Evolutionary conservation across 768 basidiomycete species (phyloP), one percentile per base, ranked within the genome.

Genomic region (Plicaturopsis crispa): DNA sequence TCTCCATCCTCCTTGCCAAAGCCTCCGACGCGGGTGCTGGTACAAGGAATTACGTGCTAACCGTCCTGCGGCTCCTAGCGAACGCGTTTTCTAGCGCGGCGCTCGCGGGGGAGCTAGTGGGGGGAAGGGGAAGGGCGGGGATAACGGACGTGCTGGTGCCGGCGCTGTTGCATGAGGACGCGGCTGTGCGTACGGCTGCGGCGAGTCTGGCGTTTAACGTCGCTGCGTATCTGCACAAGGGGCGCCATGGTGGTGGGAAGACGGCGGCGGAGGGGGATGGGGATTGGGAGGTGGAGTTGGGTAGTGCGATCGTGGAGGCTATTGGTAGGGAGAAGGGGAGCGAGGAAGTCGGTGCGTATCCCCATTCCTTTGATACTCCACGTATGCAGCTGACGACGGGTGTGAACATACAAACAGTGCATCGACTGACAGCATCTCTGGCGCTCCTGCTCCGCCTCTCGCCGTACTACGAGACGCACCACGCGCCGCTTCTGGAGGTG

Each of bases 281-380:
- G 14, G 91, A 92, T 39, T 93, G 88, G 87, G 80, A 89, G 51
- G 66, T 85, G 0, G 93, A 96, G 63, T 59, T 94, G 22, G 65
- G 80, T 2, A 86, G 82, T 49, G 93, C 86, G 1, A 52, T 96
- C n/a, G 54, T 92, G 0, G 87, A 90, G 55, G 86, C 84, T 13
- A 50, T 94, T 14, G 70, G 68, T 36, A 71, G 72, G 45, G 90
- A 94, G 61, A 71, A 63, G 45, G 60, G 65, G 38, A 85, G 69
- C 46, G 85, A 88, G 55, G 92, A 93, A 52, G 78, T 88, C 48
- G 80, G 90, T 85, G 26, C 6, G 4, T 20, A 22, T 33, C n/a
- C n/a, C n/a, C 33, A 13, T 19, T 10, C 38, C 24, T 33, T 39
- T 11, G 31, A 22, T 35, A 30, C 5, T 26, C 14, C 36, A 39